These are phyloP conservation scores for Crithidia bombi DNA, from an alignment of 208 protist genomes.

Conservation along the genomic window DNA sequence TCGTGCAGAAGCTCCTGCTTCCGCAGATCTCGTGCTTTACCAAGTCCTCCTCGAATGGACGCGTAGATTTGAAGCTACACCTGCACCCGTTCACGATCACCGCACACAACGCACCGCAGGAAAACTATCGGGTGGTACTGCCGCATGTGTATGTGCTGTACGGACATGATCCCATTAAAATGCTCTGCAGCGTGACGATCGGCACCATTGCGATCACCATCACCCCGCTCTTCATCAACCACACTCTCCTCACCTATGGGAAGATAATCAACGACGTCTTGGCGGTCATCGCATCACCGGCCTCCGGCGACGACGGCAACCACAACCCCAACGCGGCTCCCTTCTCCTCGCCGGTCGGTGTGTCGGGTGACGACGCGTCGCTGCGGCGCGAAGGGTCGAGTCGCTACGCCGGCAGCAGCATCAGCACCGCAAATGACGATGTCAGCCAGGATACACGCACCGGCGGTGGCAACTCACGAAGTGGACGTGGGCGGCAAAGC, in stretches of 20 bases:
- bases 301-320: constrained; percentile 18
- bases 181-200: constrained; percentile 59
- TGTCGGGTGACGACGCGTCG: background rate
- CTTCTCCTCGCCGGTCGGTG: background rate
- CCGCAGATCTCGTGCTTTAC: constrained; percentile 68
- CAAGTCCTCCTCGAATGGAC: constrained; percentile 69
- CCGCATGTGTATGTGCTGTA: constrained; percentile 78
- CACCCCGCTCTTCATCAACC: constrained; percentile 79
- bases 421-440: constrained; percentile 1
- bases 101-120: constrained; percentile 30
- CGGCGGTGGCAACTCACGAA: too few relatives aligned
- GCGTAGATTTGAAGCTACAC: constrained; percentile 65
- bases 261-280: constrained; percentile 56
- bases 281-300: constrained; percentile 32
- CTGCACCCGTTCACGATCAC: constrained; percentile 77
- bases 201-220: constrained; percentile 79
- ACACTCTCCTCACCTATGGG: constrained; percentile 71
- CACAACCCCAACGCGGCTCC: background rate
- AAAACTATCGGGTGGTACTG: constrained; percentile 62
- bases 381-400: constrained; percentile 7
- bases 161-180: constrained; percentile 64
- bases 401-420: background rate
- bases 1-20: constrained; percentile 55
- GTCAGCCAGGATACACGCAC: constrained; percentile 8
- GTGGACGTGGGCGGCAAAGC: too few relatives aligned